phyloP scores from a whole-genome alignment of 768 basidiomycete species.

The Sarcomyxa edulis region DNA sequence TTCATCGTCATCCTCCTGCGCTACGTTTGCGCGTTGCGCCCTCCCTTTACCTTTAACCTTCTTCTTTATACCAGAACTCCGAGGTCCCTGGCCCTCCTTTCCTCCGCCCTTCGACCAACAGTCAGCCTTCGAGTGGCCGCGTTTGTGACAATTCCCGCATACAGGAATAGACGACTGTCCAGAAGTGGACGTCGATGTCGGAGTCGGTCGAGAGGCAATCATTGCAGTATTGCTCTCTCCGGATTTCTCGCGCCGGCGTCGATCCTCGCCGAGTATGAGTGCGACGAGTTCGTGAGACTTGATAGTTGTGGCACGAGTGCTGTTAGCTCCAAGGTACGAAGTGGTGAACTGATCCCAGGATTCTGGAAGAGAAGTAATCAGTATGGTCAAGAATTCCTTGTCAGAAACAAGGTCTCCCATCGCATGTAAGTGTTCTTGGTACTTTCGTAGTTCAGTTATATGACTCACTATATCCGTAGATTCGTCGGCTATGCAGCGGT shows the following conservation, averaged over 20 bases:
- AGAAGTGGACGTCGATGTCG: too few species aligned
- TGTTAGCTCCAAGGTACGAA: too few species aligned
- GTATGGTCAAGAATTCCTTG: constrained; percentile 21
- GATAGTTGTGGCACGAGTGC: too few species aligned
- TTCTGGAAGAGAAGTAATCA: constrained; percentile 26
- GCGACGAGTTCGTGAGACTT: constrained; percentile 15
- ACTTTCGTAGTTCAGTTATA: constrained; percentile 18
- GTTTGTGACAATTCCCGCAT: constrained; percentile 24
- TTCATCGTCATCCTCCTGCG: too few species aligned
- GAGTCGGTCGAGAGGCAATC: too few species aligned
- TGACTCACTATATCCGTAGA: constrained; percentile 24
- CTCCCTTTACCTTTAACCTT: too few species aligned
- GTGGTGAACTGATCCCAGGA: constrained; percentile 26
- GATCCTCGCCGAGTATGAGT: constrained; percentile 18
- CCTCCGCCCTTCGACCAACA: constrained; percentile 17
- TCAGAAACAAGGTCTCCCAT: constrained; percentile 18
- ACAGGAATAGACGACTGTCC: too few species aligned
- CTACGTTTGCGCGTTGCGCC: too few species aligned
- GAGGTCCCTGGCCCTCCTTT: constrained; percentile 13
- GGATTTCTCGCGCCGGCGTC: constrained; percentile 19
- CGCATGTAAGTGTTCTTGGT: constrained; percentile 15
- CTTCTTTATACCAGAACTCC: too few species aligned
- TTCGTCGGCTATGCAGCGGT: constrained; percentile 19
- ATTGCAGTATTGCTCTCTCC: constrained; percentile 16
- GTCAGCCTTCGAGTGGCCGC: constrained; percentile 17